These are phyloP conservation scores for Parietichytrium sp. DNA, from an alignment of 108 stramenopile genomes.

Conservation along the genomic window DNA sequence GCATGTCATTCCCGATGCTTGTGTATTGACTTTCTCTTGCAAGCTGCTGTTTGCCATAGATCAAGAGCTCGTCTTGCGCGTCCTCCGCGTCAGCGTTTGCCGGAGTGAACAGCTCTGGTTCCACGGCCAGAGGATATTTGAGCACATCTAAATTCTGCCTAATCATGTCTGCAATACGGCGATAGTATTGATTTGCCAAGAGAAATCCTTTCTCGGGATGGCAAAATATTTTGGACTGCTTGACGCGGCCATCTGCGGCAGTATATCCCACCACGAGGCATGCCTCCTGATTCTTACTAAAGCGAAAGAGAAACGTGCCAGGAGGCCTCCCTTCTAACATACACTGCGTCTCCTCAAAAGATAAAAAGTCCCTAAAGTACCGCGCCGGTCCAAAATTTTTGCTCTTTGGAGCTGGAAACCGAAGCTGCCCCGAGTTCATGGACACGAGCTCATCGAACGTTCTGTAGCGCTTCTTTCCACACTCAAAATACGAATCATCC, in stretches of 20 bases:
- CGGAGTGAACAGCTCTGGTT: too few relatives aligned
- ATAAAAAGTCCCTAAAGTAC: neutral
- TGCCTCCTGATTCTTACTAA: slow-evolving; percentile 10
- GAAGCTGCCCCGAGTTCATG: neutral
- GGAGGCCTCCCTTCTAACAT: neutral
- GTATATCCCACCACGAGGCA: slow-evolving; percentile 7
- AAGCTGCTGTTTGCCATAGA: too few relatives aligned
- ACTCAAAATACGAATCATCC: slow-evolving; percentile 27
- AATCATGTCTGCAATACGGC: neutral
- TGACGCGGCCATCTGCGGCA: neutral
- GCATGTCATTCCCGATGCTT: too few relatives aligned
- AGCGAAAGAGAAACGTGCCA: slow-evolving; percentile 4
- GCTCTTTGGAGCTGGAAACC: neutral
- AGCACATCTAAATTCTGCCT: neutral
- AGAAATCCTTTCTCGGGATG: slow-evolving; percentile 1
- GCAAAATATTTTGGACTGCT: neutral
- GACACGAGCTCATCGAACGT: neutral
- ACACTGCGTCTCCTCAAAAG: neutral
- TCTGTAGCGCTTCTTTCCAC: neutral
- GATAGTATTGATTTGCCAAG: neutral
- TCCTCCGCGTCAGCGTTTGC: too few relatives aligned
- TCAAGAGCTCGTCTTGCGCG: too few relatives aligned
- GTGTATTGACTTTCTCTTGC: too few relatives aligned
- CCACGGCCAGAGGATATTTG: neutral
- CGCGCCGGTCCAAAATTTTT: slow-evolving; percentile 14